Base-by-base conservation (phyloP, 371 early-diverging fungal species). In the Sporodiniella umbellata region DNA sequence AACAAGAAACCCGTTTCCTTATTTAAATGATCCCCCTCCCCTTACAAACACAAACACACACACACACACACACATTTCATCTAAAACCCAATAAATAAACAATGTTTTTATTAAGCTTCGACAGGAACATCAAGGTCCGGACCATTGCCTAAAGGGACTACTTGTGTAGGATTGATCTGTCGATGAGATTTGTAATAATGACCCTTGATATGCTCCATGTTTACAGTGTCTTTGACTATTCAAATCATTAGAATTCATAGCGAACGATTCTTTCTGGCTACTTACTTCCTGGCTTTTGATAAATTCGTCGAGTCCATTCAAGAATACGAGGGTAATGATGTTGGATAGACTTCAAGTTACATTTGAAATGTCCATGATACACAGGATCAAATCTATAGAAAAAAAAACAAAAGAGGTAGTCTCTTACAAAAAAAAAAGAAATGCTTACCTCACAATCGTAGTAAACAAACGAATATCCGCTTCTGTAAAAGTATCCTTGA, bases 201-300 rank as follows among this genome's bases (percentile, higher is more conserved):
- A 4, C 72, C 58, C 75, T 95, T 95, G 83, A 98, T 98, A 62
- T 97, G 96, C 30, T 86, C 81, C 90, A 95, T 87, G 68, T 94
- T 84, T 35, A 93, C 88, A 0, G 94, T 94, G 22, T 83, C 84
- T 4, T 72, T 71, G 43, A 88, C 76, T 70, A 64, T 12, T 37
- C 24, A 53, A 24, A 2, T 17, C 6, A 45, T 15, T 40, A 14
- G 14, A 17, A 38, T 17, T 28, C 0, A 22, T 25, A 24, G 8
- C 1, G 8, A 10, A 43, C n/a, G 12, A 26, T 8, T 23, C 30
- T n/a, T 8, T 4, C 15, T 2, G 28, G 1, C n/a, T 45, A 4
- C 50, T 60, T 66, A 78, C 74, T 65, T 58, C 84, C 83, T 8
- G 88, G 87, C 58, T 87, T 76, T 72, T 93, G 92, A 66, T 93